Conservation (phyloP, 1,139 yeast genomes). For the Dujonia santamariae region DNA sequence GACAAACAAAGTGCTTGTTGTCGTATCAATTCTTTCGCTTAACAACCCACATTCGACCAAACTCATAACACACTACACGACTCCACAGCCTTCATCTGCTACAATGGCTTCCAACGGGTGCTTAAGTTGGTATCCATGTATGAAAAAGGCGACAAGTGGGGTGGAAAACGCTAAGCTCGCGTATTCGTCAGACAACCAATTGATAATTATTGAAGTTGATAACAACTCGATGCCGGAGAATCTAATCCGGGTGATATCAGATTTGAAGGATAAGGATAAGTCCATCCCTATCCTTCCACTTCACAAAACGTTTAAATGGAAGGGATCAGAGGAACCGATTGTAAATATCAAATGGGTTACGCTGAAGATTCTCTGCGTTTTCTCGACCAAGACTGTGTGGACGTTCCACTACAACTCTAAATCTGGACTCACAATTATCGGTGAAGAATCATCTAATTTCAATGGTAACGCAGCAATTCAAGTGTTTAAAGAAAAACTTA, state of each 20-base stretch:
- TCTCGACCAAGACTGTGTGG: slow-evolving; percentile 11
- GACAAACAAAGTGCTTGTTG: slow-evolving; percentile 47
- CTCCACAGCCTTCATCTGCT: slow-evolving; percentile 39
- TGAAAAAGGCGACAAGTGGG: slow-evolving; percentile 10
- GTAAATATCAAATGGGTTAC: slow-evolving; percentile 62
- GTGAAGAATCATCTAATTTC: slow-evolving; percentile 4
- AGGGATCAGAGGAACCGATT: slow-evolving; percentile 31
- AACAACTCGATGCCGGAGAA: slow-evolving; percentile 28
- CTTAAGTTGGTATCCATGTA: slow-evolving; percentile 57
- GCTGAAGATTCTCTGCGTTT: slow-evolving; percentile 44
- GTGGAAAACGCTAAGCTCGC: slow-evolving; percentile 51
- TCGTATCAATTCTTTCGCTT: slow-evolving; percentile 56
- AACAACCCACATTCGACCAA: slow-evolving; percentile 25
- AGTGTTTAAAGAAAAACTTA: slow-evolving; percentile 24
- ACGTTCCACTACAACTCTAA: slow-evolving; percentile 4
- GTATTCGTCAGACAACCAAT: slow-evolving; percentile 60
- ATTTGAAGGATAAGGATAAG: slow-evolving; percentile 39
- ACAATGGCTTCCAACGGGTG: slow-evolving; percentile 29
- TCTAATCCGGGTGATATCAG: slow-evolving; percentile 26
- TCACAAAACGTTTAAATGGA: slow-evolving; percentile 45
- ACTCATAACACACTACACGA: slow-evolving; percentile 46
- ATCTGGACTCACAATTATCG: slow-evolving; percentile 5
- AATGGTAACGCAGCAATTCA: slow-evolving; percentile 1
- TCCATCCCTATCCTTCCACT: slow-evolving; percentile 37
- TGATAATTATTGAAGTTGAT: slow-evolving; percentile 54